A percentile compares a stretch with the other conserved stretches of the same genome.
These are phyloP conservation scores for Teunomyces tritomae DNA, from an alignment of 805 yeast species.

Conservation along the genomic window DNA sequence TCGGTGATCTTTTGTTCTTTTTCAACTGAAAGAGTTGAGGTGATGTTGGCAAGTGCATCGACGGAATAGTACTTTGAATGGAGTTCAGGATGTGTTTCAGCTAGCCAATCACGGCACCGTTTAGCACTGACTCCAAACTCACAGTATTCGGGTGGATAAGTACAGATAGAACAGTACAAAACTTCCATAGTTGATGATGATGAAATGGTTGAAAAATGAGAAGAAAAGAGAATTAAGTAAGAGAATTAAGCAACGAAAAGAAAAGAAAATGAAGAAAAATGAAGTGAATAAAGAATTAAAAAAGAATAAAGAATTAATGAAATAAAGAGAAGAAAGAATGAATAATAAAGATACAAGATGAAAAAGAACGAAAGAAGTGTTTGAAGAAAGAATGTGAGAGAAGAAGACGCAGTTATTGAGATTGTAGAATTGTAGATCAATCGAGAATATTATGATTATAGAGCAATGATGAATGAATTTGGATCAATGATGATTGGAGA, in stretches of 20 bases:
- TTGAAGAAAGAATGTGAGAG: too few species aligned
- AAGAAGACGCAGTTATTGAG: too few species aligned
- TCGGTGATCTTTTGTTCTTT: slow-evolving; percentile 80
- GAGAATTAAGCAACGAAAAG: not conserved
- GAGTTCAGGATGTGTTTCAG: slow-evolving; percentile 53
- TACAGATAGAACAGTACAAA: slow-evolving; percentile 74
- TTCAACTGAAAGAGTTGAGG: slow-evolving; percentile 63
- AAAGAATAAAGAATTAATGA: not conserved
- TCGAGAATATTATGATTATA: too few species aligned
- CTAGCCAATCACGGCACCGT: slow-evolving; percentile 83
- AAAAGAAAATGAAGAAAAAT: not conserved
- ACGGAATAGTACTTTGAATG: slow-evolving; percentile 61
- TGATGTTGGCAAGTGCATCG: slow-evolving; percentile 54
- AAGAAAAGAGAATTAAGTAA: not conserved
- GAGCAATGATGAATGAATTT: too few species aligned
- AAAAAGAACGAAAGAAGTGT: too few species aligned
- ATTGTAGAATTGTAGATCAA: too few species aligned
- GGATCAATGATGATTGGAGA: too few species aligned
- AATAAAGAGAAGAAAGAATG: not conserved
- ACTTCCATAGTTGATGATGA: slow-evolving; percentile 23
- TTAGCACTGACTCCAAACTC: slow-evolving; percentile 83
- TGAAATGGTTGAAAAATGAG: not conserved
- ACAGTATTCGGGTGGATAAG: slow-evolving; percentile 88
- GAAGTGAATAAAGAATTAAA: too few species aligned
- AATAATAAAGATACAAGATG: too few species aligned